phyloP scores from a whole-genome alignment of 2,329 filamentous ascomycete genomes.

The Beauveria sp. region DNA sequence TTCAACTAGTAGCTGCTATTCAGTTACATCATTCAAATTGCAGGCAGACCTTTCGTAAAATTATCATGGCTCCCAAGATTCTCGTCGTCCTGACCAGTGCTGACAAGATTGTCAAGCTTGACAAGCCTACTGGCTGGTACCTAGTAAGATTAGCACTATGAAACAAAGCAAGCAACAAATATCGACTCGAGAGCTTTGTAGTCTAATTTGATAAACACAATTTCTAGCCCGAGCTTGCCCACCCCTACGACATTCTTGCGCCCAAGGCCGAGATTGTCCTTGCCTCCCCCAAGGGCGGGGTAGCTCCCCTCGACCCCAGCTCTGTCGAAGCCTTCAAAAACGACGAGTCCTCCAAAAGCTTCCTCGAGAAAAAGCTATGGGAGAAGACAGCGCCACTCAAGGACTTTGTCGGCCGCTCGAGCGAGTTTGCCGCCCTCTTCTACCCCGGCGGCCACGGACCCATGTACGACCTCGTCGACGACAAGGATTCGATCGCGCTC shows the following conservation, averaged over 20 bases:
- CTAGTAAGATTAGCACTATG: slow-evolving; percentile 37
- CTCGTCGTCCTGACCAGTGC: slow-evolving; percentile 66
- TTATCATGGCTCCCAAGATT: slow-evolving; percentile 48
- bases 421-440: slow-evolving; percentile 56
- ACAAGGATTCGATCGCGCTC: slow-evolving; percentile 49
- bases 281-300: slow-evolving; percentile 56
- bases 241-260: slow-evolving; percentile 53
- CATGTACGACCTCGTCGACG: slow-evolving; percentile 59
- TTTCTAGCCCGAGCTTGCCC: slow-evolving; percentile 51
- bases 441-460: slow-evolving; percentile 53
- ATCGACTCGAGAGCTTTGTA: too few relatives aligned
- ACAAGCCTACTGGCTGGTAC: slow-evolving; percentile 62
- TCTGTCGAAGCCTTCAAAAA: slow-evolving; percentile 48
- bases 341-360: slow-evolving; percentile 45
- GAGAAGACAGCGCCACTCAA: slow-evolving; percentile 53
- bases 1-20: too few relatives aligned
- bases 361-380: slow-evolving; percentile 54
- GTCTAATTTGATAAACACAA: background rate
- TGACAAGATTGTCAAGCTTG: slow-evolving; percentile 37
- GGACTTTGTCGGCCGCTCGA: slow-evolving; percentile 45
- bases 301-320: slow-evolving; percentile 51
- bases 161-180: background rate
- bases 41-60: background rate
- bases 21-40: too few relatives aligned
- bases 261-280: slow-evolving; percentile 47